Conservation (phyloP, 73 alveolate species). For the Tetrahymena borealis region DNA sequence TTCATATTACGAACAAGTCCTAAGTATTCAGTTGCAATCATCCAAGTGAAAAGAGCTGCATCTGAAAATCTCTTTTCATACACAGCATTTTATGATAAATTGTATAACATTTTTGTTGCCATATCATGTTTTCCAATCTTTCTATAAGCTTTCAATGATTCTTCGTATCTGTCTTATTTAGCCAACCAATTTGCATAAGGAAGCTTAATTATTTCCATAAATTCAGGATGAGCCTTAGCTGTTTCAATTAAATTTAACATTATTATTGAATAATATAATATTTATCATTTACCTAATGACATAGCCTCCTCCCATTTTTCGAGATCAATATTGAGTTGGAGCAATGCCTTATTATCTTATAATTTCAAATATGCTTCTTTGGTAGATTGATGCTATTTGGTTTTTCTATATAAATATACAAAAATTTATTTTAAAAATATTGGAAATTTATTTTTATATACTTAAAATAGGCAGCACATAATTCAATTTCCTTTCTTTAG, state of each 20-base stretch:
- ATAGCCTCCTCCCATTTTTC: constrained; percentile 39
- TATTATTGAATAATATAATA: background rate
- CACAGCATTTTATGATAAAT: constrained; percentile 24
- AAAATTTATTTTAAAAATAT: background rate
- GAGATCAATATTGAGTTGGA: constrained; percentile 15
- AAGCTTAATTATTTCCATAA: constrained; percentile 16
- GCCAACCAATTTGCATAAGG: constrained; percentile 36
- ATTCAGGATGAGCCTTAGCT: constrained; percentile 19
- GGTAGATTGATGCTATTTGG: constrained; percentile 23
- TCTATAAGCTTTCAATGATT: constrained; percentile 37
- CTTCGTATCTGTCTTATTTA: constrained; percentile 24
- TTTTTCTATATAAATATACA: background rate
- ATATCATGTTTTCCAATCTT: constrained; percentile 25
- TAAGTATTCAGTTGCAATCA: constrained; percentile 24
- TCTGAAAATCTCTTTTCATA: constrained; percentile 28
- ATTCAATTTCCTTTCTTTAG: constrained; percentile 7
- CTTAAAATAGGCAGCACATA: constrained; percentile 36
- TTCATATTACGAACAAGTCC: constrained; percentile 1
- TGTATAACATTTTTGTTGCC: constrained; percentile 31
- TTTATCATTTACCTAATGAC: background rate
- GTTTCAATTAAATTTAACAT: too few species aligned
- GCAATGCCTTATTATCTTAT: constrained; percentile 13
- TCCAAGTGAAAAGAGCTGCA: constrained; percentile 32
- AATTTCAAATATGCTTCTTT: constrained; percentile 38
- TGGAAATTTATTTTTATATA: background rate